These are phyloP conservation scores for Gonapodya sp. DNA, from an alignment of 192 early-diverging fungal genomes.

Conservation along the genomic window DNA sequence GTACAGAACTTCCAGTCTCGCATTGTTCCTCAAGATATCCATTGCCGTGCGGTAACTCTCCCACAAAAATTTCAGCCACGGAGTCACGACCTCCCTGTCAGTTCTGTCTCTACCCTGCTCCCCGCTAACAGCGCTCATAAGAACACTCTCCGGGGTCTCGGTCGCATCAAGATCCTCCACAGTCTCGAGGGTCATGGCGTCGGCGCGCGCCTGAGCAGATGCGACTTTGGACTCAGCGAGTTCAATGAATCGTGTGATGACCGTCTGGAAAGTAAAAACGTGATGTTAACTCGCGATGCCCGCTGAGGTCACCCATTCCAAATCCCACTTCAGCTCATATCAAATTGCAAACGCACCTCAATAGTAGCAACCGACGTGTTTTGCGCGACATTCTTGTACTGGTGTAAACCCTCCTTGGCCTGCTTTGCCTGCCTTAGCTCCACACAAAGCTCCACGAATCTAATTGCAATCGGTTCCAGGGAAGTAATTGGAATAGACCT, in stretches of 20 bases:
- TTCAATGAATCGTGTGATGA: constrained; percentile 80
- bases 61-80: constrained; percentile 99
- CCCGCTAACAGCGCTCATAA: constrained; percentile 87
- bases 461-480: constrained; percentile 88
- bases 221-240: constrained; percentile 76
- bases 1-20: constrained; percentile 87
- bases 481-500: constrained; percentile 64
- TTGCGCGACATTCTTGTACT: constrained; percentile 98
- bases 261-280: constrained; percentile 50
- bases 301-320: no score
- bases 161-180: constrained; percentile 94
- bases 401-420: constrained; percentile 89
- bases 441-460: constrained; percentile 87
- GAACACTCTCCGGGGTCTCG: constrained; percentile 94
- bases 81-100: constrained; percentile 85
- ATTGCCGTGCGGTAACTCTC: constrained; percentile 97
- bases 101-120: constrained; percentile 93
- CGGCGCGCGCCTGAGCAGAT: constrained; percentile 78
- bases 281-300: no score
- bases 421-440: constrained; percentile 78
- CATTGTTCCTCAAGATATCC: constrained; percentile 94
- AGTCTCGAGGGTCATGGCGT: constrained; percentile 69
- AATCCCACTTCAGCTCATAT: not conserved
- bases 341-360: constrained; percentile 40
- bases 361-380: constrained; percentile 84